Evolutionary conservation across 139 green algal species (phyloP), one percentile per base, ranked within the genome.

Genomic region (Chlamydomonas asymmetrica): DNA sequence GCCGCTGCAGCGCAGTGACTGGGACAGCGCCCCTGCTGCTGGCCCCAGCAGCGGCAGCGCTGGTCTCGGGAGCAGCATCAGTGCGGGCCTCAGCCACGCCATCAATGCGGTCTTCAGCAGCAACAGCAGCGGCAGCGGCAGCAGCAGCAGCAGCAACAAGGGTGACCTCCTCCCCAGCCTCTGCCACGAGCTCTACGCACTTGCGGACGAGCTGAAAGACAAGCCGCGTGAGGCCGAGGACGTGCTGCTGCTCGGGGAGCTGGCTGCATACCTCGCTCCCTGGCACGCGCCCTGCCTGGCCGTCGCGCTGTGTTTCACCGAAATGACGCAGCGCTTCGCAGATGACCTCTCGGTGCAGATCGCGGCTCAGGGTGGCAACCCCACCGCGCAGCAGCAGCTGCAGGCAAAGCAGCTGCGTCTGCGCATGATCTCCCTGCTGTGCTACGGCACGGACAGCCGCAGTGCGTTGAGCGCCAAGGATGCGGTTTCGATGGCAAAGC

Each of bases 191-290:
- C 56, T 81, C 62, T 31, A 63, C 5, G 22, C 37, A n/a, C 68
- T 85, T 40, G 80, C 76, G 6, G 74, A 43, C 10, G 75, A 87
- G 77, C 74, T 89, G 54, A 49, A 75, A 5, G 5, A 83, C 0
- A 54, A 56, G 48, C 82, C 73, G 2, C 45, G 73, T 5, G 73
- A 84, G 41, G 73, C 82, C 40, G 63, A 65, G 5, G 40, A 66
- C 3, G 66, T 83, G 48, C 66, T 79, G 48, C 62, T 83, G 38
- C 76, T 87, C 25, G 81, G 81, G 20, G 71, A 83, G 63, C 16
- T 84, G 27, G 74, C 77, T 29, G 68, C 77, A 1, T 87, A 80
- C 77, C 73, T 87, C 31, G 66, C 77, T 0, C 59, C 50, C 37
- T 80, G 66, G 59, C 27, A 61, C 32, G 4, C 41, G n/a, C 43